Percentiles rank a stretch among this genome's conserved stretches.
Evolutionary conservation across 331 rosid species (phyloP).

Genomic region (Cydonia oblonga): DNA sequence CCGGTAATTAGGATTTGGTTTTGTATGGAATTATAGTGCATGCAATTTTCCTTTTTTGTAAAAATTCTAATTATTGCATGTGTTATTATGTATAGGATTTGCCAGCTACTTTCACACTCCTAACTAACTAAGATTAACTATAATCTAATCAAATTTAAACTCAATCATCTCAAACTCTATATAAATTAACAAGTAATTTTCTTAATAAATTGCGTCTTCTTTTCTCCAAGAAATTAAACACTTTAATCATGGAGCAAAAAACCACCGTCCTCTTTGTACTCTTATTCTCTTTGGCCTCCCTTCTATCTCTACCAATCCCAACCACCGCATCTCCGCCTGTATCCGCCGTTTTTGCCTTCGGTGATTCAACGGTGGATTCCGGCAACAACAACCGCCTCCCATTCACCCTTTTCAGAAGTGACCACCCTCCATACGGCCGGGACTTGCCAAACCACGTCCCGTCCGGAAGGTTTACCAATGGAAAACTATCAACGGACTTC

Average conservation of each 20-base stretch:
- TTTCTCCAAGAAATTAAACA: background rate
- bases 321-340: background rate
- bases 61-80: background rate
- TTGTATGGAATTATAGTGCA: background rate
- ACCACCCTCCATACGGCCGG: conserved; percentile 33
- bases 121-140: background rate
- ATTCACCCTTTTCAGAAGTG: background rate
- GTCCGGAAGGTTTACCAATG: conserved; percentile 32
- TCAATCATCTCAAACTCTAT: background rate
- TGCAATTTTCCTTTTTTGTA: no score
- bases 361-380: conserved; percentile 35
- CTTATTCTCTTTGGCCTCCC: background rate
- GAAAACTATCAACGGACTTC: conserved; percentile 30
- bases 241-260: background rate
- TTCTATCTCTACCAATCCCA: background rate
- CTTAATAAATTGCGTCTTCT: background rate
- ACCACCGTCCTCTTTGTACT: background rate
- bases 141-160: background rate
- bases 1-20: background rate
- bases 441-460: conserved; percentile 24
- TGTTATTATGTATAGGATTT: background rate
- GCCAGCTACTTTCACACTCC: background rate
- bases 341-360: conserved; percentile 27
- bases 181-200: background rate
- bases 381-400: conserved; percentile 30